Conservation (phyloP, 768 basidiomycete genomes). For the Rhizopogon vulgaris region DNA sequence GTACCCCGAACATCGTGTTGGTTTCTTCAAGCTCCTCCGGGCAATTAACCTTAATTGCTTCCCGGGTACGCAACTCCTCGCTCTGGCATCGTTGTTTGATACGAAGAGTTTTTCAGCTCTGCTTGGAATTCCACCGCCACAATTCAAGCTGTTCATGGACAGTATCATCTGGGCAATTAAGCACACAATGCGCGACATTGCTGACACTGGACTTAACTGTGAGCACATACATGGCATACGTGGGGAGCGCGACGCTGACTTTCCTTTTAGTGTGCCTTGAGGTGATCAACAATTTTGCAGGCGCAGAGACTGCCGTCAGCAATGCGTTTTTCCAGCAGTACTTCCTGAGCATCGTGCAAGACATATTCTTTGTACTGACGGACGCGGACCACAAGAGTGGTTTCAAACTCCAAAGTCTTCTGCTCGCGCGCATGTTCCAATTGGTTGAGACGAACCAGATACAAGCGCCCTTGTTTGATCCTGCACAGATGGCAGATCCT, state of each 20-base stretch:
- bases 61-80: constrained; percentile 53
- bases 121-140: constrained; percentile 77
- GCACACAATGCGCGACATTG: constrained; percentile 98
- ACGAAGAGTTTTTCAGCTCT: constrained; percentile 46
- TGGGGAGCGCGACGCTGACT: constrained; percentile 3
- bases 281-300: constrained; percentile 92
- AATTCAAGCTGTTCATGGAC: constrained; percentile 98
- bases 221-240: constrained; percentile 13
- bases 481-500: constrained; percentile 61
- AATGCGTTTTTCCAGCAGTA: constrained; percentile 97
- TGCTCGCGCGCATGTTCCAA: constrained; percentile 92
- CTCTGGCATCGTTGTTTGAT: constrained; percentile 1
- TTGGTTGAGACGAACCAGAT: constrained; percentile 80
- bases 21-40: constrained; percentile 93
- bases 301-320: constrained; percentile 68
- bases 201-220: constrained; percentile 83
- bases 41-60: constrained; percentile 93
- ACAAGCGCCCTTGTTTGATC: constrained; percentile 80
- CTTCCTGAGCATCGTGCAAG: constrained; percentile 88
- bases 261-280: constrained; percentile 71
- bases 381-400: constrained; percentile 99
- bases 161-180: constrained; percentile 99
- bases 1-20: constrained; percentile 94
- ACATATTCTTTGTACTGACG: constrained; percentile 95
- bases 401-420: constrained; percentile 89